Percentiles rank a stretch among this genome's conserved stretches.
phyloP scores from a whole-genome alignment of 441 rosid species.

The Arabidopsis hybrid region DNA sequence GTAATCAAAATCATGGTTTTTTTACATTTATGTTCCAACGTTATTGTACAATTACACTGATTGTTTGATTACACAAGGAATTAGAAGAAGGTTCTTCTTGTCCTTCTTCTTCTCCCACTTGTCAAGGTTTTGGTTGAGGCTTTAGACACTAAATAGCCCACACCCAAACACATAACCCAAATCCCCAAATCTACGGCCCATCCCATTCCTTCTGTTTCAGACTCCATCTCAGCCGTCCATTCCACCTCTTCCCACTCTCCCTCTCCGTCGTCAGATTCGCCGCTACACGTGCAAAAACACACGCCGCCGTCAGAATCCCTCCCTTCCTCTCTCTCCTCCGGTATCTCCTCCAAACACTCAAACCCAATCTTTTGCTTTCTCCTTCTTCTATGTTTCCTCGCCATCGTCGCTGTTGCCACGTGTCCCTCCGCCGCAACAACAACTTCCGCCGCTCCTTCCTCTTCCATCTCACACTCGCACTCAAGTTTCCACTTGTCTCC shows the following conservation, averaged over 20 bases:
- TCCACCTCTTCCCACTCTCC: conserved; percentile 45
- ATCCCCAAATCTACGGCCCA: conserved; percentile 91
- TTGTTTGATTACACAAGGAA: neutral
- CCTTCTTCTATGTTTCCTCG: conserved; percentile 51
- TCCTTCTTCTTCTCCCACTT: conserved; percentile 40
- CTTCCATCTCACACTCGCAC: conserved; percentile 58
- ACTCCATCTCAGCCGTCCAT: conserved; percentile 51
- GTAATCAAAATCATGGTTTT: conserved; percentile 18
- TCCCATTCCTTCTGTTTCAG: conserved; percentile 57
- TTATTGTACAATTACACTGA: conserved; percentile 6
- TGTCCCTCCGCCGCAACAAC: conserved; percentile 70
- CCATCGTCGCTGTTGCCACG: conserved; percentile 48
- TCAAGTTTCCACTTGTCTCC: conserved; percentile 62
- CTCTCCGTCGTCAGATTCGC: conserved; percentile 42
- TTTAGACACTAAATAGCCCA: conserved; percentile 75
- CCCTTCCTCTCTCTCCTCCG: conserved; percentile 64
- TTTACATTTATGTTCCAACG: conserved; percentile 5
- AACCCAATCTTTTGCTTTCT: conserved; percentile 39
- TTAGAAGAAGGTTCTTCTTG: conserved; percentile 40
- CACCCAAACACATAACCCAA: conserved; percentile 82
- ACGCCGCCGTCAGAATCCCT: conserved; percentile 43
- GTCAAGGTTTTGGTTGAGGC: conserved; percentile 64
- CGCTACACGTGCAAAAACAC: conserved; percentile 48
- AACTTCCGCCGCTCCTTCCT: conserved; percentile 46
- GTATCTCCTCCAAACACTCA: conserved; percentile 68